These are phyloP conservation scores for Hyphopichia fennica DNA, from an alignment of 1,139 yeast genomes.

Conservation along the genomic window DNA sequence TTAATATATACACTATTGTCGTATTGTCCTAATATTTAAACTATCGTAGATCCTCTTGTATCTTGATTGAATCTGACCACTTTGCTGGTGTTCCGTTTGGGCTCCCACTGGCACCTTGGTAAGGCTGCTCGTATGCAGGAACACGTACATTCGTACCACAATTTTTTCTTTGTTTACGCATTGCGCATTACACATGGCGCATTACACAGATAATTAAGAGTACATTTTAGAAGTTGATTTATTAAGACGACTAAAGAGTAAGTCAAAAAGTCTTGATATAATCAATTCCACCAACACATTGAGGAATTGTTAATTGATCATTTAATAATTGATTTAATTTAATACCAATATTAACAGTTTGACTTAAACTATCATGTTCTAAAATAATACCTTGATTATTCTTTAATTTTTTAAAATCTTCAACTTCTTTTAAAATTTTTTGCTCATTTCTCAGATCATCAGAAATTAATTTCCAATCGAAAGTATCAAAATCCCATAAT, in stretches of 20 bases:
- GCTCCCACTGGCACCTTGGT: no score
- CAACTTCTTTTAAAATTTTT: constrained; percentile 56
- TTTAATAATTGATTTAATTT: constrained; percentile 49
- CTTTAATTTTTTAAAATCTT: constrained; percentile 44
- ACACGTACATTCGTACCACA: no score
- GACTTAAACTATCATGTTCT: constrained; percentile 76
- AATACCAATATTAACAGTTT: constrained; percentile 70
- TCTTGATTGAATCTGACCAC: no score
- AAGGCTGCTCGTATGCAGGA: no score
- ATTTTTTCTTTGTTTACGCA: no score
- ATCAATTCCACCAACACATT: constrained; percentile 70
- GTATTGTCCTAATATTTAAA: no score
- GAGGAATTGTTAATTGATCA: constrained; percentile 74
- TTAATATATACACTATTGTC: no score
- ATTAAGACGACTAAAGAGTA: neutral
- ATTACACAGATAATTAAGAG: no score
- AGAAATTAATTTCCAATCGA: constrained; percentile 79
- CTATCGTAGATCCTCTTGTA: no score
- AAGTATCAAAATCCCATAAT: constrained; percentile 88
- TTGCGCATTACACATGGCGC: no score
- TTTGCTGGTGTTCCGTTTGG: no score
- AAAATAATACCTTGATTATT: constrained; percentile 63
- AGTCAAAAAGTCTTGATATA: constrained; percentile 32
- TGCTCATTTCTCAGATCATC: constrained; percentile 39
- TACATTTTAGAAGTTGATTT: no score